A percentile compares a stretch with the other conserved stretches of the same genome.
These are phyloP conservation scores for Neophaeococcomyces mojaviensis DNA, from an alignment of 2,329 filamentous ascomycete species.

Conservation along the genomic window DNA sequence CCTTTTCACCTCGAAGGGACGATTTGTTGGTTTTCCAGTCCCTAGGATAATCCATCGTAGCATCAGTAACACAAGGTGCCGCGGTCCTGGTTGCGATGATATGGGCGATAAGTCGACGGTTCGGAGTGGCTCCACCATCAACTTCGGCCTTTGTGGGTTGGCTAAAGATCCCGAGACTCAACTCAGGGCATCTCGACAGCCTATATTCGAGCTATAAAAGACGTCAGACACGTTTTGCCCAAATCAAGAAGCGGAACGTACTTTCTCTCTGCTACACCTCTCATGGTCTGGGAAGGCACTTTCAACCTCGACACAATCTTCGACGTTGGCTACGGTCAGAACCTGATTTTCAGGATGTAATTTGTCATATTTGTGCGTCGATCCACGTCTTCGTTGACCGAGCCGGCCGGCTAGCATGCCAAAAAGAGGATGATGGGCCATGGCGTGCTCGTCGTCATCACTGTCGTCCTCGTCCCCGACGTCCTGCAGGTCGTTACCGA, in stretches of 20 bases:
- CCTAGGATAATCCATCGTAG: slow-evolving; percentile 65
- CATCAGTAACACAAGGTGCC: slow-evolving; percentile 59
- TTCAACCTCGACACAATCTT: slow-evolving; percentile 52
- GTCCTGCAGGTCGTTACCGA: slow-evolving; percentile 15
- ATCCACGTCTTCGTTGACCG: slow-evolving; percentile 19
- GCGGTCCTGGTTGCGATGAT: slow-evolving; percentile 66
- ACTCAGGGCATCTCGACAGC: slow-evolving; percentile 63
- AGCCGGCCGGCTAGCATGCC: slow-evolving; percentile 22
- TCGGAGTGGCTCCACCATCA: slow-evolving; percentile 39
- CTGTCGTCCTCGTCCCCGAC: slow-evolving; percentile 16
- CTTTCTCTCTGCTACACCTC: slow-evolving; percentile 54
- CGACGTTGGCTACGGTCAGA: slow-evolving; percentile 49
- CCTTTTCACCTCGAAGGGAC: slow-evolving; percentile 31
- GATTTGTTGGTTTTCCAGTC: slow-evolving; percentile 52
- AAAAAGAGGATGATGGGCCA: slow-evolving; percentile 22
- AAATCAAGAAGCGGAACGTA: slow-evolving; percentile 30
- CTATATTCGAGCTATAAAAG: slow-evolving; percentile 63
- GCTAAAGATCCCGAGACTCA: slow-evolving; percentile 74
- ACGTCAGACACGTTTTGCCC: neutral
- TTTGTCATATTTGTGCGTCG: slow-evolving; percentile 38
- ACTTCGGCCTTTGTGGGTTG: slow-evolving; percentile 48
- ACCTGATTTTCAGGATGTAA: slow-evolving; percentile 68
- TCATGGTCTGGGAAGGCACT: slow-evolving; percentile 52
- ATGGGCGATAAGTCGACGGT: slow-evolving; percentile 62
- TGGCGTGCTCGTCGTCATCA: slow-evolving; percentile 19